These are phyloP conservation scores for Penicillium sp. DNA, from an alignment of 2,329 filamentous ascomycete genomes.

Conservation along the genomic window DNA sequence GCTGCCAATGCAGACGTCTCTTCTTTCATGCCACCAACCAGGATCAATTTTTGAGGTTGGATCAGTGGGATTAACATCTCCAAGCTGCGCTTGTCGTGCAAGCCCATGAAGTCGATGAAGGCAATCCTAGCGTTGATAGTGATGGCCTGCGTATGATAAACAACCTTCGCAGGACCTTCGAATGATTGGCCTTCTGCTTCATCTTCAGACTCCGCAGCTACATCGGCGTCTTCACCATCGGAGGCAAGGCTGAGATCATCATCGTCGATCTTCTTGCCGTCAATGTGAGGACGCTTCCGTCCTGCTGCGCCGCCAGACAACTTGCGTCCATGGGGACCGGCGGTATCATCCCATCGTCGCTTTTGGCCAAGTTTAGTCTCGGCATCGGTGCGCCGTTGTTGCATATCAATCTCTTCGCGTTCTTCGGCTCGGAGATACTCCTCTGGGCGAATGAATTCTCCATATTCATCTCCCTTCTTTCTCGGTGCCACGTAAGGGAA, in stretches of 20 bases:
- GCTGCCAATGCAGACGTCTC: slow-evolving; percentile 78
- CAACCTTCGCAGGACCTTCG: slow-evolving; percentile 73
- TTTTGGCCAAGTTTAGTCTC: slow-evolving; percentile 80
- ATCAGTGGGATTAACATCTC: slow-evolving; percentile 95
- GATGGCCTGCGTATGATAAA: slow-evolving; percentile 64
- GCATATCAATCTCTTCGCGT: slow-evolving; percentile 70
- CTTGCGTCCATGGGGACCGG: slow-evolving; percentile 41
- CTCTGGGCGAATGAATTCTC: slow-evolving; percentile 88
- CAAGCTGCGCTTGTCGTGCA: slow-evolving; percentile 90
- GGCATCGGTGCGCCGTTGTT: slow-evolving; percentile 55
- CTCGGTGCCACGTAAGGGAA: slow-evolving; percentile 83
- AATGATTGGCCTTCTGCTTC: slow-evolving; percentile 52
- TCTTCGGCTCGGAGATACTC: slow-evolving; percentile 94
- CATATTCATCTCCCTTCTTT: slow-evolving; percentile 84
- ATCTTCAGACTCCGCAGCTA: slow-evolving; percentile 56
- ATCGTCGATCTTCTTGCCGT: slow-evolving; percentile 34
- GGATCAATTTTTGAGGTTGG: slow-evolving; percentile 87
- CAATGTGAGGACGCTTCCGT: slow-evolving; percentile 62
- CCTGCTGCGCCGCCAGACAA: slow-evolving; percentile 42
- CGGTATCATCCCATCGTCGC: slow-evolving; percentile 81
- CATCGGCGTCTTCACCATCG: slow-evolving; percentile 59
- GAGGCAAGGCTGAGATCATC: slow-evolving; percentile 49
- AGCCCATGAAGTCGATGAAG: slow-evolving; percentile 85
- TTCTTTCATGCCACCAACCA: slow-evolving; percentile 75
- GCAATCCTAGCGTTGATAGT: slow-evolving; percentile 73